Percentiles rank a stretch among this genome's conserved stretches.
Evolutionary conservation across 169 alveolate species (phyloP).

Genomic region (Plasmodium ovale): DNA sequence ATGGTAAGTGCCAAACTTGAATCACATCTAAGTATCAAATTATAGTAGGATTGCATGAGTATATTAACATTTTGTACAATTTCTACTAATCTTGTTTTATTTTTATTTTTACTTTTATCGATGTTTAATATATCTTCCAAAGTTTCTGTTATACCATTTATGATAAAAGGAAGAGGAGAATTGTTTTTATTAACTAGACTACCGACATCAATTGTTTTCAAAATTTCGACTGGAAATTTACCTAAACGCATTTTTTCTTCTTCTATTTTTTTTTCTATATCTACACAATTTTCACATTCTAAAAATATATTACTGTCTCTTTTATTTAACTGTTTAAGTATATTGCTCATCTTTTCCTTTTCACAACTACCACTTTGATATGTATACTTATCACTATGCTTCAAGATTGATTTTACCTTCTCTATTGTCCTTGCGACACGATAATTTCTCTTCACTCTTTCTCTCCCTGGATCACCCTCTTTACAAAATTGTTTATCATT

Average conservation of each 20-base stretch:
- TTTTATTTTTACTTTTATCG: constrained; percentile 30
- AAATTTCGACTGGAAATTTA: too few relatives aligned
- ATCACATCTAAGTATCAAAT: constrained; percentile 23
- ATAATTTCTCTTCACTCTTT: too few relatives aligned
- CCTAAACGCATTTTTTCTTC: not conserved
- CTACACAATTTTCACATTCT: not conserved
- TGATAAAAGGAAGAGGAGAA: constrained; percentile 38
- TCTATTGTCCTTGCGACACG: not conserved
- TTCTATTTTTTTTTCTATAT: not conserved
- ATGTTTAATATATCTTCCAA: not conserved
- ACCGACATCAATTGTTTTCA: not conserved
- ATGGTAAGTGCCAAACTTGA: not conserved
- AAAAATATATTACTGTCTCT: not conserved
- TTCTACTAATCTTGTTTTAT: constrained; percentile 19
- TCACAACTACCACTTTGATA: not conserved
- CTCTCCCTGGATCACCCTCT: not conserved
- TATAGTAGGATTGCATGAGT: constrained; percentile 38
- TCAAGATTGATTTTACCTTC: constrained; percentile 9
- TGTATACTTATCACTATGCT: not conserved
- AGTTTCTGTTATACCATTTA: constrained; percentile 36
- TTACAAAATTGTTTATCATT: not conserved
- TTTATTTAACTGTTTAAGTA: not conserved
- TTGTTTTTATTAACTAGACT: not conserved
- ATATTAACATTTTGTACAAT: constrained; percentile 31
- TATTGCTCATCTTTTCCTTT: not conserved